Base-by-base conservation (phyloP, 139 green algal species). In the Picochlorum sp. region DNA sequence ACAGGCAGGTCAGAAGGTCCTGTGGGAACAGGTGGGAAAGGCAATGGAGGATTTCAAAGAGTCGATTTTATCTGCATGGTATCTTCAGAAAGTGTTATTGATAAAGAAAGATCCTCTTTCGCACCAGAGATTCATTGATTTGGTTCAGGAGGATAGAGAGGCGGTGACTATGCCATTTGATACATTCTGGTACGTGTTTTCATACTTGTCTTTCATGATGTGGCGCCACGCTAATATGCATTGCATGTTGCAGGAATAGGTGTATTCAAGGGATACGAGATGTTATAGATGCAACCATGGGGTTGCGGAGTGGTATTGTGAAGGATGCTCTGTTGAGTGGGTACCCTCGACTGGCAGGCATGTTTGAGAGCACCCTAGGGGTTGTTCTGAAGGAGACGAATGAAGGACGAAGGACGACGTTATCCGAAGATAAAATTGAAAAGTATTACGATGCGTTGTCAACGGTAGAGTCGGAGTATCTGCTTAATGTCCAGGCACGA, bases 91-190 rank as follows among this genome's bases (percentile, higher is more conserved):
- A 1, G 92, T 98, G 52, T 66, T 96, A 50, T 74, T 75, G 16
- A 96, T 96, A 81, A 98, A 97, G 71, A 81, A 84, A 4, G 92
- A 98, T 74, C 92, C 92, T 4, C 81, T 97, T 2, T 83, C 77
- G 0, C 92, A 97, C 57, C 79, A 85, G 30, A 74, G 85, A n/a
- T 95, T 98, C 70, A 68, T 96, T 45, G 84, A 96, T 49, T 83
- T 85, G 24, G 67, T 94, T 50, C 47, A 54, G 15, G 47, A 41
- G 34, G 8, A 50, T 6, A 28, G n/a, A 16, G 70, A 72, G 2
- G 45, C 18, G 0, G 45, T 26, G 3, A 28, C 26, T 8, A 56
- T 81, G 6, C 76, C 75, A 6, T 52, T 70, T n/a, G 57, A 75
- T 15, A 51, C 45, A 18, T 85, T 87, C 66, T 91, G 86, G 86